Conservation (phyloP, 805 yeast genomes). For the Candida insectorum region DNA sequence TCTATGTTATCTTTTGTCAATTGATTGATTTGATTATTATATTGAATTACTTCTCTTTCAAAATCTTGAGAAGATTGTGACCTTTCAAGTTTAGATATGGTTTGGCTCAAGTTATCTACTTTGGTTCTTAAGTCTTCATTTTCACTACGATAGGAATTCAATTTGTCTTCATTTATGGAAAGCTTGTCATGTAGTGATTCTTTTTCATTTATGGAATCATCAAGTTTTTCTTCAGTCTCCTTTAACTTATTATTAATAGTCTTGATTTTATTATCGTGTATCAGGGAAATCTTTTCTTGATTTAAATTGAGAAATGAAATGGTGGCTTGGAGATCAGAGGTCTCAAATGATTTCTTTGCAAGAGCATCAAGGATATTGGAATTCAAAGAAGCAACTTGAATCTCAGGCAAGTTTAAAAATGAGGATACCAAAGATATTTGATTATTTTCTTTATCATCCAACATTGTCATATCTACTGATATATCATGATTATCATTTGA, state of each 20-base stretch:
- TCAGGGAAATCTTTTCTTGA: constrained; percentile 28
- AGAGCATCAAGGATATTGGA: constrained; percentile 17
- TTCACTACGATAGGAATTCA: constrained; percentile 15
- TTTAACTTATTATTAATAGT: constrained; percentile 19
- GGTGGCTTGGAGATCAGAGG: constrained; percentile 27
- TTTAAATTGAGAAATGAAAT: constrained; percentile 30
- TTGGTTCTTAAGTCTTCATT: constrained; percentile 14
- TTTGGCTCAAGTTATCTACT: constrained; percentile 14
- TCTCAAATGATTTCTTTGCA: constrained; percentile 23
- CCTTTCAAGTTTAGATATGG: constrained; percentile 11
- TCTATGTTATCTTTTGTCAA: constrained; percentile 35
- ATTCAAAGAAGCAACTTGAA: constrained; percentile 10
- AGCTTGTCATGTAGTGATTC: constrained; percentile 15
- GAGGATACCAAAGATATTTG: constrained; percentile 44
- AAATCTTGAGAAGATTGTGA: constrained; percentile 9
- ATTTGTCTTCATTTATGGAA: constrained; percentile 13
- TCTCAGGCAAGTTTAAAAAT: constrained; percentile 25
- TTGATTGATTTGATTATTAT: constrained; percentile 24
- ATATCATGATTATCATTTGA: no score
- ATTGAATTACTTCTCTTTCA: constrained; percentile 23
- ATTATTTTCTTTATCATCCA: constrained; percentile 24
- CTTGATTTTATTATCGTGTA: constrained; percentile 22
- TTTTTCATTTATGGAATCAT: constrained; percentile 20
- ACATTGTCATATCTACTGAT: constrained; percentile 2
- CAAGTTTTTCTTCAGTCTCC: constrained; percentile 17